Conservation (phyloP, 371 early-diverging fungal genomes). For the Nematocida sp. region DNA sequence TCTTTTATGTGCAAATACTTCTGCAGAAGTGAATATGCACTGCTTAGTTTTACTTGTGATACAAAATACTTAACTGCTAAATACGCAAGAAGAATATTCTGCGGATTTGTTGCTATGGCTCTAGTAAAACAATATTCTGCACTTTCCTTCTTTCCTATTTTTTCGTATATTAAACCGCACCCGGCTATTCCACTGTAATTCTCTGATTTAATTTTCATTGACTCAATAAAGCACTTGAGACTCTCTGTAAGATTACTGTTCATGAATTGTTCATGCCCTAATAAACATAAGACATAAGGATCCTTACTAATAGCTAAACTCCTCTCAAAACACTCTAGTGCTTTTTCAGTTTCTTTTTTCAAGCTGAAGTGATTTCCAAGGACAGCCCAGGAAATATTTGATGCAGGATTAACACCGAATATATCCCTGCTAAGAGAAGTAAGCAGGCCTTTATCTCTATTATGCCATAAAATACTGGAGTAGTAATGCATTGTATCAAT, state of each 20-base stretch:
- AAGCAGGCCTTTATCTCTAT: conserved; percentile 59
- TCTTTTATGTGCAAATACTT: conserved; percentile 38
- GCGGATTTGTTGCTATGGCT: conserved; percentile 62
- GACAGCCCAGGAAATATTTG: conserved; percentile 66
- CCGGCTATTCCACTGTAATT: conserved; percentile 69
- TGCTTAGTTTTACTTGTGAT: conserved; percentile 36
- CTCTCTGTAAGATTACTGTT: conserved; percentile 67
- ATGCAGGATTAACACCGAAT: conserved; percentile 54
- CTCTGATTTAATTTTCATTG: conserved; percentile 60
- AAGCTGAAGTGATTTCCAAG: conserved; percentile 70
- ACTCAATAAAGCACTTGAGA: conserved; percentile 62
- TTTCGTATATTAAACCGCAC: conserved; percentile 67
- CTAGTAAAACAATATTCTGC: conserved; percentile 64
- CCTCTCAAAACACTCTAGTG: conserved; percentile 64
- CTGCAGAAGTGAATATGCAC: conserved; percentile 53
- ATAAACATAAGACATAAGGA: conserved; percentile 64
- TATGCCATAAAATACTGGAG: conserved; percentile 69
- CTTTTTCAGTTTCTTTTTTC: conserved; percentile 61
- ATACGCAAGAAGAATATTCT: conserved; percentile 62
- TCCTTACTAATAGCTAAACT: conserved; percentile 62
- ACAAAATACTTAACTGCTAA: conserved; percentile 65
- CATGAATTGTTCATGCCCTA: conserved; percentile 69
- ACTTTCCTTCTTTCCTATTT: conserved; percentile 62
- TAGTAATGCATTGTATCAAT: conserved; percentile 67
- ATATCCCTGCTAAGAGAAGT: conserved; percentile 65